These are phyloP conservation scores for Rhinocladiella mackenziei DNA, from an alignment of 2,329 filamentous ascomycete species.

Conservation along the genomic window DNA sequence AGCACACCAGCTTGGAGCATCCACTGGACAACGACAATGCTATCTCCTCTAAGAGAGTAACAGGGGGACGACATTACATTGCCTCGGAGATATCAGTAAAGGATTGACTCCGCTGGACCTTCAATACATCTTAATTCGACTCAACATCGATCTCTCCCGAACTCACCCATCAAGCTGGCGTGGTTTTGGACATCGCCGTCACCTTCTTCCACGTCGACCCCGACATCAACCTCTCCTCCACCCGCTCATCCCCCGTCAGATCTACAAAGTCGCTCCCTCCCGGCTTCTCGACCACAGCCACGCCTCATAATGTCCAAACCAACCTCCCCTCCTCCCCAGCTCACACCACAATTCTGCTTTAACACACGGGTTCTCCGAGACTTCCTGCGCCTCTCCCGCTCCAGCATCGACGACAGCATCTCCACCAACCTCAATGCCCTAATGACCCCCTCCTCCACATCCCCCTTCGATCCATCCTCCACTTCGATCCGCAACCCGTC, in stretches of 20 bases:
- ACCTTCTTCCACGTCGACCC: conserved; percentile 5
- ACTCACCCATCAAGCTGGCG: conserved; percentile 28
- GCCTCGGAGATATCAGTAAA: too few relatives aligned
- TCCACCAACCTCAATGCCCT: conserved; percentile 89
- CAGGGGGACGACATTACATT: too few relatives aligned
- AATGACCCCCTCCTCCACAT: conserved; percentile 62
- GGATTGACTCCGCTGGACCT: neutral
- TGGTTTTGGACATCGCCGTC: conserved; percentile 26
- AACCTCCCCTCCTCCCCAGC: conserved; percentile 29
- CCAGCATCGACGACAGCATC: conserved; percentile 87
- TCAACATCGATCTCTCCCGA: conserved; percentile 1
- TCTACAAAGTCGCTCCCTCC: neutral
- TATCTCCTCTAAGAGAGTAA: too few relatives aligned
- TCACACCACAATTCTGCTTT: conserved; percentile 69
- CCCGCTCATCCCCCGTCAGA: neutral
- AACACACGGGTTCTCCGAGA: conserved; percentile 52
- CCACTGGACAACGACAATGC: neutral
- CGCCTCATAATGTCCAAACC: conserved; percentile 38
- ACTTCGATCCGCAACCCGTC: conserved; percentile 50
- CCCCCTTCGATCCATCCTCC: conserved; percentile 73
- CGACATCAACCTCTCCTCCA: conserved; percentile 11
- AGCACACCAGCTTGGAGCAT: too few relatives aligned
- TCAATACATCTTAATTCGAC: neutral
- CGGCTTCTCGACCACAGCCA: neutral
- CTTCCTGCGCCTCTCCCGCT: conserved; percentile 81